Percentiles rank a stretch among this genome's conserved stretches.
These are phyloP conservation scores for Miscanthus sacchariflorus DNA, from an alignment of 202 grass and related monocot species.

Conservation along the genomic window DNA sequence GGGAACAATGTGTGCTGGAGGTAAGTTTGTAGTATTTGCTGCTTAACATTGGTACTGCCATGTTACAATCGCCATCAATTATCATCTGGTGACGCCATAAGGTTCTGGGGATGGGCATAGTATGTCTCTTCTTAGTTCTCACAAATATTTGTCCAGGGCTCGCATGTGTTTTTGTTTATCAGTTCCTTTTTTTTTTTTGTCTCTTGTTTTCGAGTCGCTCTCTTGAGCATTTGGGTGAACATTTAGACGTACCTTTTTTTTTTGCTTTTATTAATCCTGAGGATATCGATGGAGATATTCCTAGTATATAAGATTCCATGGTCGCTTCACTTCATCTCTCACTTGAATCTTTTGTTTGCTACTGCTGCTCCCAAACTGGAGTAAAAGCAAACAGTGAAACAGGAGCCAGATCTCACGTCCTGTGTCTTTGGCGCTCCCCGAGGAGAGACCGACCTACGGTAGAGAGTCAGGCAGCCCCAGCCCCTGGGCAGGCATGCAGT, in stretches of 20 bases:
- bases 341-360: background rate
- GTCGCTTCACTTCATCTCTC: too few species aligned
- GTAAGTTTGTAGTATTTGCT: background rate
- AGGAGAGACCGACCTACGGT: constrained; percentile 14
- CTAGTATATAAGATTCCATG: too few species aligned
- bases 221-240: background rate
- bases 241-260: too few species aligned
- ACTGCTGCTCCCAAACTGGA: background rate
- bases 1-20: background rate
- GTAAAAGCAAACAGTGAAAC: constrained; percentile 12
- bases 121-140: background rate
- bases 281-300: too few species aligned
- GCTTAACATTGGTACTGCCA: background rate
- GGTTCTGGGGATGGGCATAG: background rate
- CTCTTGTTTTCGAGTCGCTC: background rate
- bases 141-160: background rate
- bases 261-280: background rate
- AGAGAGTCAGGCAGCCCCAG: background rate
- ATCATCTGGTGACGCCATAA: background rate
- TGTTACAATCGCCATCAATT: background rate
- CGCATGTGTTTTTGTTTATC: background rate
- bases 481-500: constrained; percentile 11
- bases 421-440: constrained; percentile 30
- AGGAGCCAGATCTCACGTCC: constrained; percentile 16
- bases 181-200: background rate